Conservation (phyloP, 1,139 yeast species). For the Pichia cactophila region DNA sequence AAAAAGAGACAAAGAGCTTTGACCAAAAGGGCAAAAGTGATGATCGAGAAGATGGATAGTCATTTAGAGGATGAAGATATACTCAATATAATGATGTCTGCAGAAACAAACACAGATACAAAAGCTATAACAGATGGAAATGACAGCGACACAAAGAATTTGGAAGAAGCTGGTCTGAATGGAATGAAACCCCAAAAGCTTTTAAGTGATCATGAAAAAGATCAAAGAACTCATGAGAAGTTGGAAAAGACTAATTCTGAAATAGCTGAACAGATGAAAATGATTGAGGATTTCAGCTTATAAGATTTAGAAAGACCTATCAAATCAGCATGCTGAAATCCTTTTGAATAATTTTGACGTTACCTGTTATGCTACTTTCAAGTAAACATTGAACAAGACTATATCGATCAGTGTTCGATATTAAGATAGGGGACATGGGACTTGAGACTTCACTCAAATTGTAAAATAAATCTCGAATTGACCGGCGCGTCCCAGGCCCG, state of each 20-base stretch:
- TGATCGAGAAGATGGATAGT: constrained; percentile 40
- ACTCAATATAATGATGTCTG: constrained; percentile 25
- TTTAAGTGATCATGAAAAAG: constrained; percentile 34
- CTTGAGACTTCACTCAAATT: no score
- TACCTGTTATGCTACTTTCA: no score
- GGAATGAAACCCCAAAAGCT: constrained; percentile 19
- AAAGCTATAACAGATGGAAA: constrained; percentile 14
- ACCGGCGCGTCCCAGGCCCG: background rate
- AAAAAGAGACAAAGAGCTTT: constrained; percentile 13
- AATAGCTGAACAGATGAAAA: constrained; percentile 49
- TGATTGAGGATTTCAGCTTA: constrained; percentile 28
- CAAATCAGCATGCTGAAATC: no score
- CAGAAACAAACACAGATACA: constrained; percentile 14
- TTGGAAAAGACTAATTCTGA: constrained; percentile 43
- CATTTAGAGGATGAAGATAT: constrained; percentile 31
- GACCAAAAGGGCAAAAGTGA: constrained; percentile 16
- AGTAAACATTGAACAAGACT: no score
- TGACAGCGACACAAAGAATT: constrained; percentile 14
- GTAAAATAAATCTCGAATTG: background rate
- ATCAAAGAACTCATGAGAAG: constrained; percentile 36
- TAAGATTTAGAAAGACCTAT: background rate
- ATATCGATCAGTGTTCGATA: no score
- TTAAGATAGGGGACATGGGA: no score
- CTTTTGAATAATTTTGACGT: no score
- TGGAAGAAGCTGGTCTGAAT: constrained; percentile 22